A percentile compares a stretch with the other conserved stretches of the same genome.
Evolutionary conservation across 2,329 filamentous ascomycete genomes (phyloP).

Genomic region (Exserohilum rostratum): DNA sequence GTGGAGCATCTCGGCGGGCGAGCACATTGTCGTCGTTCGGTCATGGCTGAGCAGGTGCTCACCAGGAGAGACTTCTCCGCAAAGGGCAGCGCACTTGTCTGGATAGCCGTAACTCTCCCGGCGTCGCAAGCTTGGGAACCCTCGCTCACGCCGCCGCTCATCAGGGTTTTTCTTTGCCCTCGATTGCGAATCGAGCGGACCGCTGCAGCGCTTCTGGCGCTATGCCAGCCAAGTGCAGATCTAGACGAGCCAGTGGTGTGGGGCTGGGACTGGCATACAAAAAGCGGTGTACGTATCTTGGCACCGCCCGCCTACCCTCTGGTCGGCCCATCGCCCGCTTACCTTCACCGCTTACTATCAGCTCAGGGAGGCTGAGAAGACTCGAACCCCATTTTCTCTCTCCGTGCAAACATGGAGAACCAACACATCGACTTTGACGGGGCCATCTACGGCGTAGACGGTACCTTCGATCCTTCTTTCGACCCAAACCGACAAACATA

Average conservation of each 20-base stretch:
- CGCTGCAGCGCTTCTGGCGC: slow-evolving; percentile 37
- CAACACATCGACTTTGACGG: slow-evolving; percentile 48
- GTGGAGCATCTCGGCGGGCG: slow-evolving; percentile 26
- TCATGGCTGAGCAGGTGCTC: slow-evolving; percentile 12
- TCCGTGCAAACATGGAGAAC: slow-evolving; percentile 51
- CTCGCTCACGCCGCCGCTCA: slow-evolving; percentile 15
- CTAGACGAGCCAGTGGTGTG: slow-evolving; percentile 19
- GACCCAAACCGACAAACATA: slow-evolving; percentile 44
- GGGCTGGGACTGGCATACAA: slow-evolving; percentile 18
- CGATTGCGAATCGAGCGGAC: slow-evolving; percentile 33
- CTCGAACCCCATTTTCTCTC: slow-evolving; percentile 28
- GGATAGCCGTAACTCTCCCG: slow-evolving; percentile 11
- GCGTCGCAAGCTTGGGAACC: slow-evolving; percentile 17
- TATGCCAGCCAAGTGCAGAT: slow-evolving; percentile 24
- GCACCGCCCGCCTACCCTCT: slow-evolving; percentile 15
- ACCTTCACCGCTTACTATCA: slow-evolving; percentile 38
- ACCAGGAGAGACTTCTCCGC: slow-evolving; percentile 15
- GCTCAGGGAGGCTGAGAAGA: slow-evolving; percentile 45
- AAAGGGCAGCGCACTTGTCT: slow-evolving; percentile 7
- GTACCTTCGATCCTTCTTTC: slow-evolving; percentile 47
- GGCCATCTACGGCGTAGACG: slow-evolving; percentile 44
- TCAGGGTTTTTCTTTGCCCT: slow-evolving; percentile 26
- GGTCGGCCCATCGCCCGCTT: slow-evolving; percentile 29
- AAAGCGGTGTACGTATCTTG: slow-evolving; percentile 20
- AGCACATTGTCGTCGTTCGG: slow-evolving; percentile 22